Evolutionary conservation across 768 basidiomycete genomes (phyloP), one percentile per base, ranked within the genome.

Genomic region (Suillus subaureus): DNA sequence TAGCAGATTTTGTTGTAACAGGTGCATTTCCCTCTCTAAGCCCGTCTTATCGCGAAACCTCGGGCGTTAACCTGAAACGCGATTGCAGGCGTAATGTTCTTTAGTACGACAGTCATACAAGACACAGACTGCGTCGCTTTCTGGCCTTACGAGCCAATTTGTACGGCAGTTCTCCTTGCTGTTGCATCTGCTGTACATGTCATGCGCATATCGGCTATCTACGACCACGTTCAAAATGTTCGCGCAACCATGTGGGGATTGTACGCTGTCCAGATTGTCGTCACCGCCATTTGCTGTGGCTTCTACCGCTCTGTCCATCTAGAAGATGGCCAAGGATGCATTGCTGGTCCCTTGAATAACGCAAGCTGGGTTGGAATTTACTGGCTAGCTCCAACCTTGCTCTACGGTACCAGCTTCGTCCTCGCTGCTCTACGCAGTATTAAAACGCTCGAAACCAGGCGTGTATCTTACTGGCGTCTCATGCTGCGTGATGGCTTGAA

Each of bases 401-500:
- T 93, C 26, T 92, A 76, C 65, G 85, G 72, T 9, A 69, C 71
- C 56, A 73, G 73, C 8, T 77, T 74, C 26, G 35, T 60, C n/a
- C 67, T 74, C 49, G 72, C 73, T 31, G 42, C 77, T 16, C 35
- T 23, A 12, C 71, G 73, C 23, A 77, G 73, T 39, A 39, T 75
- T 18, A 43, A 56, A 51, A 73, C 72, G 31, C 72, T 72, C 37
- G 66, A 68, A 21, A 42, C 63, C 62, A 92, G 90, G 70, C 84
- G 79, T 2, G 77, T 93, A 63, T 82, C 80, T 63, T 81, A 83
- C 37, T 94, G 93, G 93, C 92, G 93, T 72, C 83, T 94, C 70
- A 94, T 94, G 92, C 90, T 94, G 67, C 91, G 93, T 66, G 93
- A 94, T 74, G 91, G 92, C 18, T 86, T 94, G 69, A 94, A 94